A percentile compares a stretch with the other conserved stretches of the same genome.
Evolutionary conservation across 345 rosid species (phyloP).

Genomic region (Rubroshorea leprosula): DNA sequence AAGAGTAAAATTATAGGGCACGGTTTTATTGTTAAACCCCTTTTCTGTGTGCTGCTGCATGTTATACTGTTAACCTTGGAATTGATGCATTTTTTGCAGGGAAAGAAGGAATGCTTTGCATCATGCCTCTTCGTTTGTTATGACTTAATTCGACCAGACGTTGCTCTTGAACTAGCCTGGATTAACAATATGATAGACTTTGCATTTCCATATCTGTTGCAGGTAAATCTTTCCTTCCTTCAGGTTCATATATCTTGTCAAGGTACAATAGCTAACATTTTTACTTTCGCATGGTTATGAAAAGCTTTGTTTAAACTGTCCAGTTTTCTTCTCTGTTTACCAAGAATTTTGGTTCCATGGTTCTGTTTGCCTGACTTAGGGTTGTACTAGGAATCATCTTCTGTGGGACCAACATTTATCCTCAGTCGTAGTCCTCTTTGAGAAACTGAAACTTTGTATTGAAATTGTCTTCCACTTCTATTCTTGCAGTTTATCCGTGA

Average conservation of each 20-base stretch:
- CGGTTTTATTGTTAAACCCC: neutral
- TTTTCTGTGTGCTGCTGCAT: neutral
- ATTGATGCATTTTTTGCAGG: conserved; percentile 33
- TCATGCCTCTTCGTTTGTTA: conserved; percentile 93
- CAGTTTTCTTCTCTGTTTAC: too few relatives aligned
- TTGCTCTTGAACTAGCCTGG: conserved; percentile 91
- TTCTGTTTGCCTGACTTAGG: too few relatives aligned
- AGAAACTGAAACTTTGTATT: neutral
- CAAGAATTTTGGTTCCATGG: too few relatives aligned
- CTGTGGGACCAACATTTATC: too few relatives aligned
- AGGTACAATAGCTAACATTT: neutral
- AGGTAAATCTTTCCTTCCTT: conserved; percentile 31
- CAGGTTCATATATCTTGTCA: neutral
- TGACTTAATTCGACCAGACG: conserved; percentile 72
- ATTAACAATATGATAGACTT: conserved; percentile 82
- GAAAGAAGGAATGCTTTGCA: conserved; percentile 91
- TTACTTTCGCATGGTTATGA: neutral
- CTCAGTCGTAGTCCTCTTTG: too few relatives aligned
- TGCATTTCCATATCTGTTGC: conserved; percentile 80
- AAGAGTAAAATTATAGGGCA: neutral
- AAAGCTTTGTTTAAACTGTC: neutral
- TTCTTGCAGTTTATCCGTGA: conserved; percentile 56
- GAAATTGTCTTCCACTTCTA: neutral
- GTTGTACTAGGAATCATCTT: too few relatives aligned
- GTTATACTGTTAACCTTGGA: neutral